Evolutionary conservation across 2,329 filamentous ascomycete species (phyloP), one percentile per base, ranked within the genome.

Genomic region (Hypoxylon sp.): DNA sequence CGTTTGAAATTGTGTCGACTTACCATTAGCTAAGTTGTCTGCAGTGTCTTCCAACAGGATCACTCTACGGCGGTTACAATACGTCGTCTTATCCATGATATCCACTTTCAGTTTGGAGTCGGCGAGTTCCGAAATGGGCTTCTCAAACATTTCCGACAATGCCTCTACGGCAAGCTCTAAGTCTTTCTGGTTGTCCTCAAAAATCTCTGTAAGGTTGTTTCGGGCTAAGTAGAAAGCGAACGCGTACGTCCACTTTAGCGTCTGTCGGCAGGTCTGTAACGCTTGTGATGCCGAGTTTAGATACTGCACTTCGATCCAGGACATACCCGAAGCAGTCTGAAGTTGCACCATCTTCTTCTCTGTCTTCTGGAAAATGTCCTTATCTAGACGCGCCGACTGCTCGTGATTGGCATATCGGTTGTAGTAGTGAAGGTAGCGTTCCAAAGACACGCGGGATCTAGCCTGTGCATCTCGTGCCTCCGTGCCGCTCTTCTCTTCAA

Each of bases 361-460:
- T 0, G 96, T 98, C 86, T 98, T 98, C 53, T 92, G 85, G 73
- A 94, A 97, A 57, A 98, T 92, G 79, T 99, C 96, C 82, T 94
- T 98, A 80, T 99, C 96, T 17, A 99, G 87, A 73, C 95, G 95
- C 7, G 96, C 96, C 0, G 94, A 98, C 80, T 98, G 96, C 80
- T 99, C 96, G 82, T 99, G 96, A 81, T 99, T 99, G 70, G 96
- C 95, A 76, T 98, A 99, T 52, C 96, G 92, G 78, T 99, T 99
- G 84, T 99, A 99, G 83, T 99, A 99, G 79, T 99, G 94, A 6
- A 99, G 84, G 72, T 99, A 99, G n/a, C 96, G 90, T 80, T 99
- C 95, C 14, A 99, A 84, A 0, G 93, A 97, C 30, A 95, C 91
- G 25, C 96, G 87, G 7, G 93, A 97, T 78, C 91, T 94, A 2